A percentile compares a stretch with the other conserved stretches of the same genome.
Conservation (phyloP, 75 land plant species). For the Chamaecyparis obtusa region DNA sequence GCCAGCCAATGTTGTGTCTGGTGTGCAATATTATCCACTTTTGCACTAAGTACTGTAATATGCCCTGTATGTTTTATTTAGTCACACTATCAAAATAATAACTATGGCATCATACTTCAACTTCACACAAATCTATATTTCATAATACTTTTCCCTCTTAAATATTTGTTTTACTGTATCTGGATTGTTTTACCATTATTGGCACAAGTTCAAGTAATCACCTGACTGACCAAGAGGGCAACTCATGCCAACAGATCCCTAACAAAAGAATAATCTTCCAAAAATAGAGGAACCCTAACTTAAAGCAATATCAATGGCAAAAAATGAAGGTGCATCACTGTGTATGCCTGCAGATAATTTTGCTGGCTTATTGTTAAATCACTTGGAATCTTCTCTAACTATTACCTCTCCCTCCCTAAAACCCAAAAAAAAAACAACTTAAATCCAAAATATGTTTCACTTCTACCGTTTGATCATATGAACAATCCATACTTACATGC, state of each 20-base stretch:
- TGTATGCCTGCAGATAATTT: not conserved
- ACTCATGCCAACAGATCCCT: not conserved
- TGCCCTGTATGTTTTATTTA: too few relatives aligned
- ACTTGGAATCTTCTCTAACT: not conserved
- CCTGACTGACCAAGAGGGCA: not conserved
- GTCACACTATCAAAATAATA: too few relatives aligned
- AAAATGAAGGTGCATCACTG: not conserved
- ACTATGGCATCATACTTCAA: too few relatives aligned
- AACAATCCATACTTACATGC: not conserved
- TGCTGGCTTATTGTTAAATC: not conserved
- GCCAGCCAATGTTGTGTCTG: too few relatives aligned
- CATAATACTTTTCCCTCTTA: too few relatives aligned
- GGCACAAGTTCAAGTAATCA: too few relatives aligned
- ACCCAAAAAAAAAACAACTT: not conserved
- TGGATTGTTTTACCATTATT: too few relatives aligned
- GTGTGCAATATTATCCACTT: too few relatives aligned
- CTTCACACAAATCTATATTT: too few relatives aligned
- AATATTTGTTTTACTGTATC: too few relatives aligned
- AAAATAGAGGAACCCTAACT: not conserved
- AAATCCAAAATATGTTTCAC: not conserved
- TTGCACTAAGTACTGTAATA: too few relatives aligned
- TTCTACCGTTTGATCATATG: not conserved
- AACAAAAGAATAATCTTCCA: not conserved
- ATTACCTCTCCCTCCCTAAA: not conserved
- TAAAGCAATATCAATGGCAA: not conserved